Percentiles rank a stretch among this genome's conserved stretches.
Evolutionary conservation across 1,139 yeast genomes (phyloP).

Genomic region (Nakaseomyces kungkrabaensis): DNA sequence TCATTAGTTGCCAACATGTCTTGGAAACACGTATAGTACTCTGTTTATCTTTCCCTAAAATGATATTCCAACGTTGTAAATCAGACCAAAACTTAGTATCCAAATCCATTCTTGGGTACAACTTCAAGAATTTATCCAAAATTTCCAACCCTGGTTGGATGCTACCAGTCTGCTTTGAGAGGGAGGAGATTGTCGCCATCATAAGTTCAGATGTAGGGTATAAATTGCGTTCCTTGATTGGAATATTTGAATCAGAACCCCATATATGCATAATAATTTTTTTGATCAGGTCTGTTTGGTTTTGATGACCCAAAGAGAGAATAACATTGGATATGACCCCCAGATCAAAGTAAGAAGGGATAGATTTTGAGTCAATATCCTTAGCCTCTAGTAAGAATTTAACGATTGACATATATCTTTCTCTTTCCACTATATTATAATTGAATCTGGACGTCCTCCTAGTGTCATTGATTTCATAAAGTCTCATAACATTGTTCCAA

Average conservation of each 20-base stretch:
- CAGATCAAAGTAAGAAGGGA: conserved; percentile 8
- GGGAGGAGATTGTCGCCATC: conserved; percentile 18
- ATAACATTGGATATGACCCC: conserved; percentile 14
- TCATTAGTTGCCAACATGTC: conserved; percentile 16
- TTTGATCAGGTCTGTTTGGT: conserved; percentile 13
- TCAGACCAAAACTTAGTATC: conserved; percentile 21
- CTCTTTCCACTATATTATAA: conserved; percentile 14
- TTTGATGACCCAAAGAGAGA: conserved; percentile 19
- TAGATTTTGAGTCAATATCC: not conserved
- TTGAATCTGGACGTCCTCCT: not conserved
- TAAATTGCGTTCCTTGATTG: conserved; percentile 1
- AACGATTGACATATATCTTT: not conserved
- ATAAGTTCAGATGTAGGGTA: conserved; percentile 16
- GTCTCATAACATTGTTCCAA: conserved; percentile 8
- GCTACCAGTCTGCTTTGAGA: conserved; percentile 11
- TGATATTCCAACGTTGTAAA: conserved; percentile 15
- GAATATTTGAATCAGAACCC: conserved; percentile 9
- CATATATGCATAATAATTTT: conserved; percentile 14
- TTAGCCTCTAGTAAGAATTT: not conserved
- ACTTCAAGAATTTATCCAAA: conserved; percentile 14
- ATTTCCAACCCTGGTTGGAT: conserved; percentile 13
- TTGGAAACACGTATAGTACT: conserved; percentile 7
- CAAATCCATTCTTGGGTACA: conserved; percentile 16
- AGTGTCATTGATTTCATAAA: conserved; percentile 6
- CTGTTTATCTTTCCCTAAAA: conserved; percentile 9